Base-by-base conservation (phyloP, 805 yeast species). In the Barnettozyma sucrosica region DNA sequence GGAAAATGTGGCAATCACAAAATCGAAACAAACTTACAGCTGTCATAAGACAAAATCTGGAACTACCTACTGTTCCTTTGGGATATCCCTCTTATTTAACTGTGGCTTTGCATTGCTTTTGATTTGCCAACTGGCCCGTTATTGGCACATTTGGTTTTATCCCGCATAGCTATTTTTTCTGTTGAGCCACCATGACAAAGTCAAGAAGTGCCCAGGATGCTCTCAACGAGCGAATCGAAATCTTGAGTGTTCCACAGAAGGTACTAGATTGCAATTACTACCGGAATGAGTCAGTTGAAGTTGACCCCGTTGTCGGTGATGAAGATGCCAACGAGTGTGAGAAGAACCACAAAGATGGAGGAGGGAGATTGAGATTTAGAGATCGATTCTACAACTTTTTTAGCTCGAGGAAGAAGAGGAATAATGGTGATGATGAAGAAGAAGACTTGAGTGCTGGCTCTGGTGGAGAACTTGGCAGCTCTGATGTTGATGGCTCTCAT, bases 171-270 rank as follows among this genome's bases (percentile, higher is more conserved):
- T 28, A 28, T 28, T 28, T 34, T 33, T 34, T 8, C 8, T 20
- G 14, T 34, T 18, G 5, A 11, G 4, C 23, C 13, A 18, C 10
- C 23, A 28, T 37, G 44, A 16, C 20, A 32, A 30, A 30, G 28
- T 19, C 25, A 13, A 20, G 34, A 10, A 13, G 9, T 26, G 19
- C 36, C 2, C 24, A 28, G 5, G 46, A 44, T 7, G 36, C 23
- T 13, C 38, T 37, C 11, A 9, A 19, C 23, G 47, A 44, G 19
- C 39, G 47, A 21, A 44, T 44, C 32, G 47, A 39, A 34, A 19
- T 44, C 9, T 32, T 44, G 33, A 44, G 43, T 18, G 26, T 41
- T 7, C 32, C 47, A 7, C 26, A 37, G 28, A 14, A 9, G 20
- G 26, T 21, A 2, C 11, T 28, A 13, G 32, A 13, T 13, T 28